Conservation (phyloP, 495 filamentous ascomycete genomes). For the Talaromyces thailandensis region DNA sequence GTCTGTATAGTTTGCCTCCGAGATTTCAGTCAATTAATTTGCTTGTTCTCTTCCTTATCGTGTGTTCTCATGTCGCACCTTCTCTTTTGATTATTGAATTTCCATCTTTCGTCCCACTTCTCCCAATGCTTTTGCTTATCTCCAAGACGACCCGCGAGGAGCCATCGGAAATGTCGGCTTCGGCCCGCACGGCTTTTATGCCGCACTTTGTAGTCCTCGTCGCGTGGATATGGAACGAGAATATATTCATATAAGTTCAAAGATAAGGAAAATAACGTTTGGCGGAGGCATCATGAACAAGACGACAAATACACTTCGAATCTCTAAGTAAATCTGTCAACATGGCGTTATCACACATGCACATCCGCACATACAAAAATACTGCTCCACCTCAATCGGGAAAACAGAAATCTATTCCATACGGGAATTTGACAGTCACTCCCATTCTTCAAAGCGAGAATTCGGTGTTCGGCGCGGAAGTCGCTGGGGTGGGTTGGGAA, state of each 20-base stretch:
- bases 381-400: constrained; percentile 8
- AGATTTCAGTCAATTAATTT: too few relatives aligned
- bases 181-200: constrained; percentile 12
- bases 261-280: background rate
- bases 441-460: constrained; percentile 7
- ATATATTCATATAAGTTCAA: background rate
- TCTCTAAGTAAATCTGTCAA: background rate
- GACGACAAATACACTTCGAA: background rate
- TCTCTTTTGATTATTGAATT: background rate
- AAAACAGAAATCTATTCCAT: constrained; percentile 1
- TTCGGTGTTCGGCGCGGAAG: constrained; percentile 12
- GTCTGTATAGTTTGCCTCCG: too few relatives aligned
- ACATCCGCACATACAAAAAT: constrained; percentile 10
- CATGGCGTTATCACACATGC: constrained; percentile 10
- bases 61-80: too few relatives aligned
- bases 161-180: constrained; percentile 8
- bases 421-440: constrained; percentile 7
- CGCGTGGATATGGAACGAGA: background rate
- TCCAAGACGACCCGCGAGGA: background rate
- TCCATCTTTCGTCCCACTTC: background rate
- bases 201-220: background rate
- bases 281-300: background rate
- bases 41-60: too few relatives aligned
- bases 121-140: background rate
- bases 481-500: constrained; percentile 11